Base-by-base conservation (phyloP, 805 yeast genomes). In the Zygosaccharomyces lentus region DNA sequence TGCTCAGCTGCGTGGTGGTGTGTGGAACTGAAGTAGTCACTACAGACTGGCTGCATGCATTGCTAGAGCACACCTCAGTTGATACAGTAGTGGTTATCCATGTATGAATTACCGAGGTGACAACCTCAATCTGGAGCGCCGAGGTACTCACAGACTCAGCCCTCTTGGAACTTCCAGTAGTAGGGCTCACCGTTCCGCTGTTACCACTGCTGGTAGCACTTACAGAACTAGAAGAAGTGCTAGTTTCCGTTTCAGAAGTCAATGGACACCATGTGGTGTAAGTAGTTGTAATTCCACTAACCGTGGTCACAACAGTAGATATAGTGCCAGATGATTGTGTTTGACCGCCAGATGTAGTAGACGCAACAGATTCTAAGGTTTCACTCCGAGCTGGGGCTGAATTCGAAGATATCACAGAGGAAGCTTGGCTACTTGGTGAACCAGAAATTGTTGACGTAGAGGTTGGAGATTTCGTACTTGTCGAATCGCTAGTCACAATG, bases 211-310 rank as follows among this genome's bases (percentile, higher is more conserved):
- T n/a, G n/a, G n/a, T n/a, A 26, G 29, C 10, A 26, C 7, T 25
- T 24, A 9, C 6, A 24, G 26, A 7, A 24, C 9, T 7, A 24
- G 6, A 6, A n/a, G n/a, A n/a, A 24, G 9, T 9, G 26, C 26
- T 24, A 6, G 9, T 13, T 10, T 27, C 13, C 12, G 13, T 40
- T 35, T 49, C 46, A 4, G 51, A 42, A n/a, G 60, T 54, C 36
- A 51, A 32, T 41, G 68, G 74, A 54, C 71, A 66, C 64, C 67
- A 67, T 9, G 73, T 68, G 24, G 70, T 63, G 48, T 59, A 66
- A 6, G 37, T 46, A 9, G 69, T 61, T 10, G 53, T 50, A 15
- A 56, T 53, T 25, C 62, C 57, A 8, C 61, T 51, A 3, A 55
- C 40, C 0, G 66, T 60, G 3, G 50, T 49, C 9, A 38, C 13